These are phyloP conservation scores for Pulveroboletus sp. DNA, from an alignment of 768 basidiomycete species.

Conservation along the genomic window DNA sequence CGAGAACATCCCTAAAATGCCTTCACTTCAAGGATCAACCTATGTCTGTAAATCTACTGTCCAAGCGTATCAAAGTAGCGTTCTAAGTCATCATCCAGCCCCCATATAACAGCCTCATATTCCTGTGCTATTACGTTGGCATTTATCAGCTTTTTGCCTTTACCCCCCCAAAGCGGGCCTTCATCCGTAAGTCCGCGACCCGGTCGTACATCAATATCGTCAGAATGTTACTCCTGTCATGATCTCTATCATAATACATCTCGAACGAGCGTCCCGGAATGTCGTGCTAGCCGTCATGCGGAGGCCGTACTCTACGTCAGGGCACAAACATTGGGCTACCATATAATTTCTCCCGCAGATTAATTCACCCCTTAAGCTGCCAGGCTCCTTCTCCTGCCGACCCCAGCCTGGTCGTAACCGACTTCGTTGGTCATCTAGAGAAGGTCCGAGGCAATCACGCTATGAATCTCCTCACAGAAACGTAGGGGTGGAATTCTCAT, in stretches of 20 bases:
- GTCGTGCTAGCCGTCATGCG: slow-evolving; percentile 1
- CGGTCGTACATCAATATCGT: slow-evolving; percentile 61
- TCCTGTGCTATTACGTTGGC: slow-evolving; percentile 33
- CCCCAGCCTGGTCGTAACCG: slow-evolving; percentile 50
- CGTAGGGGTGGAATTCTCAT: slow-evolving; percentile 59
- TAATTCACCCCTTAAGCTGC: slow-evolving; percentile 49
- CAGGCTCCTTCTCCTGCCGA: slow-evolving; percentile 44
- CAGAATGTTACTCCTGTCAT: slow-evolving; percentile 62
- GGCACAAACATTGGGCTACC: slow-evolving; percentile 61
- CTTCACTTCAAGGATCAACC: slow-evolving; percentile 65
- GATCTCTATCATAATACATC: slow-evolving; percentile 65
- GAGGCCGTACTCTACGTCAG: neutral
- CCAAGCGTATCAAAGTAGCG: slow-evolving; percentile 53
- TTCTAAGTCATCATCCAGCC: slow-evolving; percentile 46
- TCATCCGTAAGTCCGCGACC: slow-evolving; percentile 50
- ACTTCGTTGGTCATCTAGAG: slow-evolving; percentile 67
- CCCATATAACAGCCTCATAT: slow-evolving; percentile 4
- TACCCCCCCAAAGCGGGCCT: slow-evolving; percentile 51
- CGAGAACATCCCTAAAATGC: slow-evolving; percentile 49
- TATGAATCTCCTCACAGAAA: slow-evolving; percentile 50
- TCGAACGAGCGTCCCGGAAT: slow-evolving; percentile 64
- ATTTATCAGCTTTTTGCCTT: slow-evolving; percentile 45
- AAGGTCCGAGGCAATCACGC: slow-evolving; percentile 56
- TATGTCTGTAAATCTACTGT: slow-evolving; percentile 59
- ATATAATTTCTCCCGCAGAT: slow-evolving; percentile 60